Base-by-base conservation (phyloP, 805 yeast species). In the Zygosaccharomyces bailii region DNA sequence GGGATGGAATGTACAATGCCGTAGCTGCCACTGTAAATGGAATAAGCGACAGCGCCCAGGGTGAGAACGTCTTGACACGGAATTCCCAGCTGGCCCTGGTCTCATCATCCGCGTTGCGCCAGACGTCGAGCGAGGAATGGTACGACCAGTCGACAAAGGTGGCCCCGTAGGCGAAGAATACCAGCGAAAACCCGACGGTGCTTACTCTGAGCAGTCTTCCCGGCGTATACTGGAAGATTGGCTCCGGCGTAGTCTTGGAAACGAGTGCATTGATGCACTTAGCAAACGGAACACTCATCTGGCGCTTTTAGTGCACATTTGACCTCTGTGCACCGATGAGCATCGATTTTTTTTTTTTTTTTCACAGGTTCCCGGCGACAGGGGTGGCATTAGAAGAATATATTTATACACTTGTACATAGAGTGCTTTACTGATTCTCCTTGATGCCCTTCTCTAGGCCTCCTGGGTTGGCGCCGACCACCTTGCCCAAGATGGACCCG, bases 401-500 rank as follows among this genome's bases (percentile, higher is more conserved):
- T 18, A 25, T 16, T 7, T n/a, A 17, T 16, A 27, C 17, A 29
- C 17, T 5, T n/a, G n/a, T 14, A n/a, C 17, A 18, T 18, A 17
- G 13, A n/a, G 14, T 10, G 8, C 13, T 7, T 30, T 16, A 29
- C 33, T 18, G 31, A 16, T 30, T 29, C 18, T 60, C 53, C 34
- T 61, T 63, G 40, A 67, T 66, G 3, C 63, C 65, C 36, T 62
- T 47, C 43, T 63, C 61, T 14, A 71, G 40, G 7, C 61, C 67
- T 11, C 51, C 50, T 20, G 70, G 67, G 43, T 69, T 63, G 13
- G 90, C 91, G 31, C 93, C 93, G 18, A 84, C 75, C 25, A 84
- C 67, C 39, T 75, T 76, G 14, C 74, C 79, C 3, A 78, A 61
- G 37, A 75, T 66, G 43, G 76, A 73, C 18, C 87, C 87, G 39